Evolutionary conservation across 139 green algal species (phyloP).

Genomic region (Chlamydomonas sp.): DNA sequence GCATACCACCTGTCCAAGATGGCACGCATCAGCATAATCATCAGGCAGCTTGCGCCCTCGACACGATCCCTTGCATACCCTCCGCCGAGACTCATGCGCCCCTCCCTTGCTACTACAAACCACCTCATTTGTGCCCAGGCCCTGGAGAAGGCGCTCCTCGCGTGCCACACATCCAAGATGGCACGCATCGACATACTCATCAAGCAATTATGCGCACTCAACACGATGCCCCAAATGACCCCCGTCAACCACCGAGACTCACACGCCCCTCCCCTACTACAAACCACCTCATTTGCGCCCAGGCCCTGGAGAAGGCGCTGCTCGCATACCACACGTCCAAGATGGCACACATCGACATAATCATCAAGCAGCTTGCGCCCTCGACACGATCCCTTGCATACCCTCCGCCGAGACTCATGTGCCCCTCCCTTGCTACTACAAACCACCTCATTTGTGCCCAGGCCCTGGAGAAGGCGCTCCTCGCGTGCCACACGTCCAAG

Average conservation of each 20-base stretch:
- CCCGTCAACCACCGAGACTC: not conserved
- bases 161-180: slow-evolving; percentile 94
- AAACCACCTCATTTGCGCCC: slow-evolving; percentile 3
- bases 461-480: slow-evolving; percentile 85
- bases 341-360: slow-evolving; percentile 92
- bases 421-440: no score
- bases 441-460: slow-evolving; percentile 20
- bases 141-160: slow-evolving; percentile 85
- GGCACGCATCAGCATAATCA: slow-evolving; percentile 81
- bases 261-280: not conserved
- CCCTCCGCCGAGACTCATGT: no score
- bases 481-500: slow-evolving; percentile 88
- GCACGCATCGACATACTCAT: slow-evolving; percentile 79
- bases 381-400: no score
- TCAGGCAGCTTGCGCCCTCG: no score
- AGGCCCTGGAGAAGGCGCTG: slow-evolving; percentile 87
- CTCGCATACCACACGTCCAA: slow-evolving; percentile 89
- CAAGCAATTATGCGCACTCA: no score
- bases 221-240: no score
- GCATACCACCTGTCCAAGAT: slow-evolving; percentile 92
- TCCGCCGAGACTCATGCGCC: no score
- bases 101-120: no score
- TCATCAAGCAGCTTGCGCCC: no score
- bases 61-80: no score
- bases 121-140: slow-evolving; percentile 60